Evolutionary conservation across 202 grass and related monocot species (phyloP).

Genomic region (Carex arenaria): DNA sequence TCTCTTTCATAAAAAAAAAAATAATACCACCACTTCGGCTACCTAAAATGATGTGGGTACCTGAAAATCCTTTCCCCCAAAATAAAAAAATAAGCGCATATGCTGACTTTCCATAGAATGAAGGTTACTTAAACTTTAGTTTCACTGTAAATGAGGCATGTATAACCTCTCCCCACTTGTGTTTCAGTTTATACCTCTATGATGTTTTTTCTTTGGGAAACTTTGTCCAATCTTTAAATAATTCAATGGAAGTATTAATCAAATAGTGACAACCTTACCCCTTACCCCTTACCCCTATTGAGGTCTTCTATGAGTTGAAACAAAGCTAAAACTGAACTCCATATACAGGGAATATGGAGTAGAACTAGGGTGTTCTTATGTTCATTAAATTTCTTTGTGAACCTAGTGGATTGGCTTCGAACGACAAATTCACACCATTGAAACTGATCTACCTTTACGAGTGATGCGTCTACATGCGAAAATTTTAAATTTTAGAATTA

Average conservation of each 20-base stretch:
- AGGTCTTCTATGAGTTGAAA: neutral
- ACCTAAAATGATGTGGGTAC: neutral
- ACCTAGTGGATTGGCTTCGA: no score
- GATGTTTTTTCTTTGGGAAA: neutral
- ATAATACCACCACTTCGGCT: neutral
- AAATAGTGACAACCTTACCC: neutral
- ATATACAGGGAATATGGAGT: no score
- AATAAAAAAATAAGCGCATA: neutral
- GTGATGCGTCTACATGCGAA: no score
- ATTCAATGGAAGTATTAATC: neutral
- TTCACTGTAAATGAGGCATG: neutral
- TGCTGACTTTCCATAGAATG: neutral
- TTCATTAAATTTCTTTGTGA: no score
- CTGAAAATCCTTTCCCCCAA: neutral
- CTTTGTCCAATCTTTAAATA: neutral
- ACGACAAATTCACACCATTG: no score
- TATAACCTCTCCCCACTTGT: neutral
- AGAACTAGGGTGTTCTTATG: no score
- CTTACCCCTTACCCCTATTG: neutral
- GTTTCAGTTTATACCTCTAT: neutral
- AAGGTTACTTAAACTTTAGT: neutral
- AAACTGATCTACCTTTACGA: no score
- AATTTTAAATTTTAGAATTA: no score
- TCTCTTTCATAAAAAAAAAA: neutral
- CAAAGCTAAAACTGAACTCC: neutral